Conservation (phyloP, 495 filamentous ascomycete genomes). For the Aspergillus sparsus region DNA sequence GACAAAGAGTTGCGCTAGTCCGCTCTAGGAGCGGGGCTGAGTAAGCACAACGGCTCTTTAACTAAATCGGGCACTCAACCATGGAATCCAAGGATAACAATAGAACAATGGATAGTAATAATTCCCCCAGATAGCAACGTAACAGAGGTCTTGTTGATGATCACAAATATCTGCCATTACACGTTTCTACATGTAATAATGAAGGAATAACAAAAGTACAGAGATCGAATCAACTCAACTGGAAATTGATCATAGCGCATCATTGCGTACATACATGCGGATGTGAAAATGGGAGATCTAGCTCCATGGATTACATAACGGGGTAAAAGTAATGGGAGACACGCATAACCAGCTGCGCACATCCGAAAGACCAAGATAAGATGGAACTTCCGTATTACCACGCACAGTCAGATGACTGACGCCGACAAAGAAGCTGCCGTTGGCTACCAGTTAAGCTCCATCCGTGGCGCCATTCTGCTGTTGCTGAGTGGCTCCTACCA, state of each 20-base stretch:
- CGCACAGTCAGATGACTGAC: background rate
- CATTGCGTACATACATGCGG: conserved; percentile 15
- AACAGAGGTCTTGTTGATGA: too few species aligned
- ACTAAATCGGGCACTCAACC: too few species aligned
- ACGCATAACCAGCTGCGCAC: conserved; percentile 28
- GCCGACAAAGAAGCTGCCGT: background rate
- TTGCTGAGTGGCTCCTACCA: conserved; percentile 62
- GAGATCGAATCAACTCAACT: background rate
- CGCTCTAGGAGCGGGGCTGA: conserved; percentile 2
- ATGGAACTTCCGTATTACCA: background rate
- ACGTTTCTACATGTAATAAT: background rate
- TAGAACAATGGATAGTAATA: too few species aligned
- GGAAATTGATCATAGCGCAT: conserved; percentile 11
- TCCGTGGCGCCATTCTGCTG: conserved; percentile 40
- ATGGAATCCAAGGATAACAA: too few species aligned
- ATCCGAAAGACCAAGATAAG: conserved; percentile 8
- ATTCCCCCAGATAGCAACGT: too few species aligned
- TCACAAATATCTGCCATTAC: too few species aligned
- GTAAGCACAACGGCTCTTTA: conserved; percentile 4
- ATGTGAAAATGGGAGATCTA: conserved; percentile 9
- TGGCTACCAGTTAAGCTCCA: conserved; percentile 15
- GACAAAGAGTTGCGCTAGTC: conserved; percentile 17
- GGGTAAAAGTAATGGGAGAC: conserved; percentile 6
- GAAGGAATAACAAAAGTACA: background rate
- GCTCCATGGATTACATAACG: conserved; percentile 12